Conservation (phyloP, 129 eudicot genomes). For the Scalesia atractyloides region DNA sequence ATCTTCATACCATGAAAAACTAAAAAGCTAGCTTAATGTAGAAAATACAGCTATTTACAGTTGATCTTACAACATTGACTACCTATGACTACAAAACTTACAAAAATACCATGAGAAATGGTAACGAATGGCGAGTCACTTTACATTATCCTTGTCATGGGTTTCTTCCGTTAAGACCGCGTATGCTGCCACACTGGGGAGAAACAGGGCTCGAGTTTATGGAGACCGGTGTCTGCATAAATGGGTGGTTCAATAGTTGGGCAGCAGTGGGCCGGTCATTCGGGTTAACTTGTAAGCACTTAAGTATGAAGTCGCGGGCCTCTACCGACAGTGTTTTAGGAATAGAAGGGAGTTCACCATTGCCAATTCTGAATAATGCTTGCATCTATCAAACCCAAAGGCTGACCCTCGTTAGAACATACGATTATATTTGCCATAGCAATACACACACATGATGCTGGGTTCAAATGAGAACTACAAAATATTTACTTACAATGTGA, state of each 20-base stretch:
- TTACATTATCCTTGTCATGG: slow-evolving; percentile 6
- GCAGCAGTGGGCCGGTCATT: slow-evolving; percentile 71
- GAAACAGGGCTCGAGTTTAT: slow-evolving; percentile 46
- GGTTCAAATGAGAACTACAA: neutral
- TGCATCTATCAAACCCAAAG: slow-evolving; percentile 56
- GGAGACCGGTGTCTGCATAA: slow-evolving; percentile 55
- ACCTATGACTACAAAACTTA: slow-evolving; percentile 23
- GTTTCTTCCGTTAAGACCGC: slow-evolving; percentile 20
- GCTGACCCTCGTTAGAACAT: neutral
- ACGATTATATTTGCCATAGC: neutral
- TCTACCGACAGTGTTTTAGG: slow-evolving; percentile 68
- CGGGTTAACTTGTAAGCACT: slow-evolving; percentile 78
- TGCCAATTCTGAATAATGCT: slow-evolving; percentile 85
- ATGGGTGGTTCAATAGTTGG: slow-evolving; percentile 71
- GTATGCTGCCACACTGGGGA: slow-evolving; percentile 36
- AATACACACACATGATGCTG: neutral
- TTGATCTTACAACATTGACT: slow-evolving; percentile 21
- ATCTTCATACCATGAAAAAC: slow-evolving; percentile 4
- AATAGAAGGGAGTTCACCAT: slow-evolving; percentile 68
- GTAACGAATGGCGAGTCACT: neutral
- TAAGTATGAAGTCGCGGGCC: slow-evolving; percentile 65
- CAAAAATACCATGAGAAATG: neutral
- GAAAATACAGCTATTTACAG: slow-evolving; percentile 27
- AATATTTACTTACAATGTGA: no score
- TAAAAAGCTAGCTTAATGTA: neutral